Conservation (phyloP, 371 early-diverging fungal genomes). For the Rhizopus microsporus region DNA sequence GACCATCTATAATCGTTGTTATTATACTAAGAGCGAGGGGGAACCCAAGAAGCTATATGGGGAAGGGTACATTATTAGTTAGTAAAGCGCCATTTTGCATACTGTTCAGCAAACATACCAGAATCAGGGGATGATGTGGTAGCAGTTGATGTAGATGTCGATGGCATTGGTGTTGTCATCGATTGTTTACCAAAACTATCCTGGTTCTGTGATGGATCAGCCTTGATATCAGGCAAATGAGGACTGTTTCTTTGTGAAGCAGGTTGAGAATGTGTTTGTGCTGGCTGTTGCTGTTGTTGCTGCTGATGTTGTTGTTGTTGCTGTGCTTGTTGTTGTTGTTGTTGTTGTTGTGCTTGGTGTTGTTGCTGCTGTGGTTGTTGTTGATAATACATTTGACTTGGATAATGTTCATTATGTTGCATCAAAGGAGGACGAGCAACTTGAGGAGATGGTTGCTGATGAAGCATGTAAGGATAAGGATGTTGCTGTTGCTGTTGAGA, state of each 20-base stretch:
- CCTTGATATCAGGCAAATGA: conserved; percentile 29
- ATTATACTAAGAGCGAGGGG: conserved; percentile 11
- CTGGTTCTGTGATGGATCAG: conserved; percentile 13
- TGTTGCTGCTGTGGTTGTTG: conserved; percentile 10
- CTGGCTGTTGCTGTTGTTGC: conserved; percentile 24
- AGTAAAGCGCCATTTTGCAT: too few relatives aligned
- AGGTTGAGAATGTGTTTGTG: conserved; percentile 29
- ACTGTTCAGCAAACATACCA: conserved; percentile 1
- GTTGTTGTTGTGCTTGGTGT: background rate
- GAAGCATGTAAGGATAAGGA: conserved; percentile 8
- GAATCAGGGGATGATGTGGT: conserved; percentile 41
- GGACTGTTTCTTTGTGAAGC: conserved; percentile 32
- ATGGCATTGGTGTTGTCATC: conserved; percentile 41
- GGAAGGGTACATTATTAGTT: too few relatives aligned
- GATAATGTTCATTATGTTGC: conserved; percentile 9
- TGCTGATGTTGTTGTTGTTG: conserved; percentile 27
- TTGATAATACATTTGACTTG: conserved; percentile 1
- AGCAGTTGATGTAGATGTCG: conserved; percentile 46
- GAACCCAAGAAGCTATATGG: conserved; percentile 20
- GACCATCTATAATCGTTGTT: too few relatives aligned
- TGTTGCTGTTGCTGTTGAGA: conserved; percentile 8
- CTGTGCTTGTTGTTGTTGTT: conserved; percentile 7
- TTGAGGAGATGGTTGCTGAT: conserved; percentile 14
- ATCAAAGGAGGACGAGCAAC: conserved; percentile 16
- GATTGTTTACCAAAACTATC: conserved; percentile 17